Evolutionary conservation across 2,329 filamentous ascomycete genomes (phyloP).

Genomic region (Pestalotiopsis fici): DNA sequence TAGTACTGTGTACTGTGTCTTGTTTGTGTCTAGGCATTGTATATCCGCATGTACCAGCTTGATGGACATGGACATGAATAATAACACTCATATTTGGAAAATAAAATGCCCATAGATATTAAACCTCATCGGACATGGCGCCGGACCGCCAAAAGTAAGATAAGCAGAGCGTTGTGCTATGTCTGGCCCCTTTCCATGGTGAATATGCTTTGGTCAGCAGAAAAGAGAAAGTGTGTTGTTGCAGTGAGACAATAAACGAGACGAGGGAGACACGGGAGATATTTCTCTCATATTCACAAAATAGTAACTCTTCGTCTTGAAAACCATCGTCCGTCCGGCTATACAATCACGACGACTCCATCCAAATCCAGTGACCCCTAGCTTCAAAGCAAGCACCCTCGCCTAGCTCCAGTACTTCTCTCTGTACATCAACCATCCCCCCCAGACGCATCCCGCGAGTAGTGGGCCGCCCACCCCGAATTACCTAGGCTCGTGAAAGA

Average conservation of each 20-base stretch:
- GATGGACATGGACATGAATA: neutral
- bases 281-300: too few relatives aligned
- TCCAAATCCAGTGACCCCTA: neutral
- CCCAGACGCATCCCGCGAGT: neutral
- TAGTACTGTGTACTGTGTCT: neutral
- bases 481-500: conserved; percentile 11
- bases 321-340: neutral
- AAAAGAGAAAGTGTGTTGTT: neutral
- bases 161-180: neutral
- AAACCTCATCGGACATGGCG: neutral
- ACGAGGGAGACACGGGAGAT: too few relatives aligned
- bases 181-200: neutral
- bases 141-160: neutral
- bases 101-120: neutral
- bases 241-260: too few relatives aligned
- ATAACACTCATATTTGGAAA: neutral
- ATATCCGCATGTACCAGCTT: neutral
- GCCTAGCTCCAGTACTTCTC: neutral
- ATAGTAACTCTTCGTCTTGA: too few relatives aligned
- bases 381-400: neutral
- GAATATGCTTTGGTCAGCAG: neutral
- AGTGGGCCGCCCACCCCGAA: conserved; percentile 7
- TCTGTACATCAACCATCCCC: neutral
- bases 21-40: neutral
- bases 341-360: neutral